Evolutionary conservation across 768 basidiomycete genomes (phyloP), one percentile per base, ranked within the genome.

Genomic region (Chalciporus sphaerocephalus): DNA sequence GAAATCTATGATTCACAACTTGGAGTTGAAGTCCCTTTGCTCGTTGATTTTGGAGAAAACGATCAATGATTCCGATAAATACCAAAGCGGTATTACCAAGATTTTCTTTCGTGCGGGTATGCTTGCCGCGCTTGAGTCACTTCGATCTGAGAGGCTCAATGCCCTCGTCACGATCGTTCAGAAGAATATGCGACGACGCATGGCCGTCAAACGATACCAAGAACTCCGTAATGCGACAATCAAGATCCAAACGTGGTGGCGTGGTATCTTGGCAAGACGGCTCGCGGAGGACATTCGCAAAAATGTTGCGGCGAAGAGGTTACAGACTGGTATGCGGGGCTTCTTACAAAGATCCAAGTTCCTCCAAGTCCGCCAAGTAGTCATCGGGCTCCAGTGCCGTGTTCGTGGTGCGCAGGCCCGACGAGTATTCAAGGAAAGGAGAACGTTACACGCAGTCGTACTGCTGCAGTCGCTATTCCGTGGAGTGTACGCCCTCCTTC

Each of bases 21-120:
- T 92, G 62, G 87, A 94, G 55, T 78, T 95, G 44, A 81, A 78
- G 53, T 73, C 73, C 13, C 81, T 99, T 13, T 98, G 94, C 65
- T 78, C 83, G 5, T 74, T 81, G 27, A 94, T 99, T 57, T 75
- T 98, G 22, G 79, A 85, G 47, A 81, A 75, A 59, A 93, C 92
- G 0, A 89, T 97, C 61, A 85, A 85, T 28, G 96, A 98, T 53
- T 78, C 85, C 6, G 94, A 97, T 74, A 97, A 95, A 74, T 96
- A 93, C 68, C 96, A 99, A 69, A 84, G 85, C 59, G 96, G 96
- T 56, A 76, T 93, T 22, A 98, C 91, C 21, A 99, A 99, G 71
- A 97, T 99, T 55, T 99, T 99, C 73, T 98, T 99, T 79, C 83
- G 96, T 49, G 94, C 96, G 11, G 96, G 96, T 52, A 97, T 98